Evolutionary conservation across 306 rosid species (phyloP).

Genomic region (Urtica urens): DNA sequence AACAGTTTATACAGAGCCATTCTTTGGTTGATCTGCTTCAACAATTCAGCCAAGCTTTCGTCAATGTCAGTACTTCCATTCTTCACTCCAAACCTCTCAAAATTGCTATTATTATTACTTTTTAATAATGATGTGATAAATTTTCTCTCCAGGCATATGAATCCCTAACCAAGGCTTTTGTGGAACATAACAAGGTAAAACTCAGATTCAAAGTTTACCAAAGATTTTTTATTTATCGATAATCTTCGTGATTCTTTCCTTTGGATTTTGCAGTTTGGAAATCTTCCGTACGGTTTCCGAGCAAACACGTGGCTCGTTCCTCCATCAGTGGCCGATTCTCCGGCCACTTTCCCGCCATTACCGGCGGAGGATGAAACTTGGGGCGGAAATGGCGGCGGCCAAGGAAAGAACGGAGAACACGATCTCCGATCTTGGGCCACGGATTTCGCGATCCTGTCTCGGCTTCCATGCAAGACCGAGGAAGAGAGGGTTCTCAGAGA

Average conservation of each 20-base stretch:
- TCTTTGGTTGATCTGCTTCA: constrained; percentile 88
- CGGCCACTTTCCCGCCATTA: constrained; percentile 42
- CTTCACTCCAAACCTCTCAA: no score
- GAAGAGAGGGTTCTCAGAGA: constrained; percentile 87
- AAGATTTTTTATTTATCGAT: neutral
- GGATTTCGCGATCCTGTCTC: constrained; percentile 51
- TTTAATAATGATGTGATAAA: neutral
- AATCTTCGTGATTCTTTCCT: neutral
- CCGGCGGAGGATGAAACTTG: constrained; percentile 84
- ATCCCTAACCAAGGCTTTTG: constrained; percentile 72
- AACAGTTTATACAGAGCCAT: constrained; percentile 54
- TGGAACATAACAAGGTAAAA: constrained; percentile 78
- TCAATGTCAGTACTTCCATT: constrained; percentile 41
- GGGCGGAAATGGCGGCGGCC: constrained; percentile 93
- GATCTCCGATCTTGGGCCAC: constrained; percentile 72
- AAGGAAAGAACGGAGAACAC: constrained; percentile 50
- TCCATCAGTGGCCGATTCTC: constrained; percentile 62
- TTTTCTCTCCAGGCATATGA: constrained; percentile 59
- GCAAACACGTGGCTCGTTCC: constrained; percentile 93
- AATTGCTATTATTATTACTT: neutral
- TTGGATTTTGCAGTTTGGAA: constrained; percentile 60
- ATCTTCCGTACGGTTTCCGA: constrained; percentile 91
- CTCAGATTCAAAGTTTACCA: neutral
- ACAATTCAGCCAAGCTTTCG: constrained; percentile 86
- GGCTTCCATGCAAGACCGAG: constrained; percentile 85